A percentile compares a stretch with the other conserved stretches of the same genome.
Conservation (phyloP, 2,329 filamentous ascomycete genomes). For the Aureobasidium sp. region DNA sequence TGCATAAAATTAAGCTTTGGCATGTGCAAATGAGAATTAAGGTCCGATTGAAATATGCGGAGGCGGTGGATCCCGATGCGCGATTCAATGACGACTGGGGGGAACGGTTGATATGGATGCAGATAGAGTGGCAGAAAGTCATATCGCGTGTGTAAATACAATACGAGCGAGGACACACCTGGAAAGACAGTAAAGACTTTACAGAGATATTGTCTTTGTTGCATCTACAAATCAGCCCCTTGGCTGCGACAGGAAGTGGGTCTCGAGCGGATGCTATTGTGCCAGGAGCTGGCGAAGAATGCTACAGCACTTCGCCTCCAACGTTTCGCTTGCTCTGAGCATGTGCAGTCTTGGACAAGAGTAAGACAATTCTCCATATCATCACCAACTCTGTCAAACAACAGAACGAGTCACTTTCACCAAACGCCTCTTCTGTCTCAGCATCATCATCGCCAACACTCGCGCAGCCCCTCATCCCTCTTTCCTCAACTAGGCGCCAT, state of each 20-base stretch:
- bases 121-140: neutral
- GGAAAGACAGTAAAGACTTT: neutral
- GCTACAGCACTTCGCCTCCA: conserved; percentile 13
- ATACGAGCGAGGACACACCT: neutral
- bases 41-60: neutral
- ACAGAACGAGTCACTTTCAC: neutral
- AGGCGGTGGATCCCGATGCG: neutral
- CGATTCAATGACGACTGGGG: conserved; percentile 1
- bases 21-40: neutral
- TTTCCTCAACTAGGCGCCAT: conserved; percentile 15
- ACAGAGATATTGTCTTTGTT: neutral
- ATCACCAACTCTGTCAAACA: neutral
- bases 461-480: neutral
- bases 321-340: conserved; percentile 14
- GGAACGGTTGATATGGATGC: neutral
- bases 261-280: conserved; percentile 13
- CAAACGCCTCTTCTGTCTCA: neutral
- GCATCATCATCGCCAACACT: conserved; percentile 4
- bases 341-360: conserved; percentile 12
- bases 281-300: conserved; percentile 7
- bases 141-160: neutral
- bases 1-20: neutral
- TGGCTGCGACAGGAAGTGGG: neutral
- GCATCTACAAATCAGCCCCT: neutral
- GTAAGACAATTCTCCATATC: conserved; percentile 12